These are phyloP conservation scores for Zelonia costaricensis DNA, from an alignment of 208 protist genomes.

Conservation along the genomic window DNA sequence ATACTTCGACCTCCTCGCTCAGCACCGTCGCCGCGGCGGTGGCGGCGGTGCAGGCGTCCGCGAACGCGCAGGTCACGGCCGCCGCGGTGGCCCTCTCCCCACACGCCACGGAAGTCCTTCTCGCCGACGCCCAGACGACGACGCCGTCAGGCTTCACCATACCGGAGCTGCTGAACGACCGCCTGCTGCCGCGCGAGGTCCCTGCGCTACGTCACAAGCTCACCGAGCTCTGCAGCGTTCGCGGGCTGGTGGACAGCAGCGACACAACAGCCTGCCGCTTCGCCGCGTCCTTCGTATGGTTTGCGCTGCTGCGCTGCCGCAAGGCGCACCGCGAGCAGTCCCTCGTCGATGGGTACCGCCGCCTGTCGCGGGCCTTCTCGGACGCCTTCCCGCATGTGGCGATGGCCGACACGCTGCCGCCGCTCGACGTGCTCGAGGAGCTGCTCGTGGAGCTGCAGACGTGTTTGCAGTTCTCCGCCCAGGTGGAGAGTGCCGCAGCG, in stretches of 20 bases:
- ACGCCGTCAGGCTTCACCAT: constrained; percentile 18
- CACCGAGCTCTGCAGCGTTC: constrained; percentile 12
- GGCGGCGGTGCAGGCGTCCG: too few relatives aligned
- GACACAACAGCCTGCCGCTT: constrained; percentile 25
- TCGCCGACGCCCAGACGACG: constrained; percentile 12
- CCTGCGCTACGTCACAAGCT: constrained; percentile 14
- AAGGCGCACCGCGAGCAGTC: constrained; percentile 30
- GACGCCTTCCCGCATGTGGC: constrained; percentile 18
- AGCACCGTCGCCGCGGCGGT: too few relatives aligned
- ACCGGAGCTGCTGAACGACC: constrained; percentile 23
- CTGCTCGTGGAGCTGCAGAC: constrained; percentile 25
- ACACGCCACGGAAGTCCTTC: constrained; percentile 12
- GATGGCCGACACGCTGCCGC: constrained; percentile 13
- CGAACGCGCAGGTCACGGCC: too few relatives aligned
- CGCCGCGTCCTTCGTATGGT: constrained; percentile 15
- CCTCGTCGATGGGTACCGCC: constrained; percentile 17
- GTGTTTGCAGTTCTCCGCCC: constrained; percentile 4
- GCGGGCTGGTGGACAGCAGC: constrained; percentile 14
- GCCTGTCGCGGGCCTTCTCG: constrained; percentile 7
- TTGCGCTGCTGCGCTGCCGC: constrained; percentile 24
- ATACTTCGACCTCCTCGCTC: too few relatives aligned
- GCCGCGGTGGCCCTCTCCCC: neutral
- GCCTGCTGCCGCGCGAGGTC: constrained; percentile 22
- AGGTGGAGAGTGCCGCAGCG: too few relatives aligned
- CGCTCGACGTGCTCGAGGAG: constrained; percentile 30